Base-by-base conservation (phyloP, 495 filamentous ascomycete species). In the Podospora appendiculata region DNA sequence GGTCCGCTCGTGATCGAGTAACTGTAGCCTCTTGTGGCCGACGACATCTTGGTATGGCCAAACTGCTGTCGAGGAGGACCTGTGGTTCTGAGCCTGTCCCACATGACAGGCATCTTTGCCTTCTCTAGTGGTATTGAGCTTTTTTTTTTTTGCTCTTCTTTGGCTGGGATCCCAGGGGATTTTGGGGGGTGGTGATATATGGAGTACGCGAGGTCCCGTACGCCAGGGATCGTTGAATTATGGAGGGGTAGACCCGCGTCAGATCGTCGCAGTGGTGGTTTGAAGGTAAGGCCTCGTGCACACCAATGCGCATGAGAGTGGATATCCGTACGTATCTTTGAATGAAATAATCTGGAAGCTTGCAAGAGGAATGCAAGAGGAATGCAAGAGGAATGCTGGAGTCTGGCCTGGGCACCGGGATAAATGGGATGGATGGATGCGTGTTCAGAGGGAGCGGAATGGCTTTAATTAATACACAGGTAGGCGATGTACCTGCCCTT, bases 1-100 rank as follows among this genome's bases (percentile, higher is more conserved):
- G 65, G 60, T 10, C 63, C 65, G 12, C 60, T 62, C 25, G 59
- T 58, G 63, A 68, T 66, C 5, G 60, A 59, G 32, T 64, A 63
- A 17, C 55, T 59, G 63, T 68, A 68, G 25, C 58, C 57, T 45
- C 50, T 17, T n/a, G 47, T 43, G 52, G 57, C 42, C 45, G 47
- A 5, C 49, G 4, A 14, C 53, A 49, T 7, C 46, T 42, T 8
- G 33, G 39, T n/a, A 60, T 48, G 49, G 44, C 41, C 53, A 45
- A 25, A 49, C 10, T 47, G 50, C 14, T 42, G 44, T 42, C 48
- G 12, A 51, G 54, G 17, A 36, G 52, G n/a, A 32, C 47, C n/a
- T 9, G 11, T 32, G 8, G 47, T 48, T 33, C 45, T 60, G 35
- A 60, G 46, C 42, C 55, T 53, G 51, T 57, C 53, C 52, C 52